Evolutionary conservation across 495 filamentous ascomycete species (phyloP).

Genomic region (Neurospora sp.): DNA sequence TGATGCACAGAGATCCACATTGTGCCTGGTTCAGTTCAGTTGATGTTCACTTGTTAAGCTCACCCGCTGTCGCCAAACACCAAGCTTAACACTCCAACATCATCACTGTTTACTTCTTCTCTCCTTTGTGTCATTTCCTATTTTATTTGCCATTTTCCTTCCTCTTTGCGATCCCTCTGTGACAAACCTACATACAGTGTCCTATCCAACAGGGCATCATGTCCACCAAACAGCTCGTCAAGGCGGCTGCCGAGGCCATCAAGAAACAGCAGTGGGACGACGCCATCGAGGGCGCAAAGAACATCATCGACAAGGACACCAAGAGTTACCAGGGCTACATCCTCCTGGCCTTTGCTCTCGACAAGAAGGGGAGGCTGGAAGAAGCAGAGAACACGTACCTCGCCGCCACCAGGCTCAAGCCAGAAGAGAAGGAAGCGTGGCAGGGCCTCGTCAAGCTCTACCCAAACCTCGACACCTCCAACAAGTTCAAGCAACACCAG

Average conservation of each 20-base stretch:
- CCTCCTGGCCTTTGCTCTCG: slow-evolving; percentile 70
- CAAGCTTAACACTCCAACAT: background rate
- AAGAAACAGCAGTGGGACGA: slow-evolving; percentile 70
- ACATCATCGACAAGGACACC: slow-evolving; percentile 57
- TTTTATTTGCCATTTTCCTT: background rate
- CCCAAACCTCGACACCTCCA: slow-evolving; percentile 53
- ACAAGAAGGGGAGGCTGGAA: slow-evolving; percentile 58
- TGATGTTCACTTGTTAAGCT: background rate
- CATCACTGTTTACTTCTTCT: background rate
- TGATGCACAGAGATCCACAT: background rate
- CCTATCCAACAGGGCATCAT: slow-evolving; percentile 18
- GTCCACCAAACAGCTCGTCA: slow-evolving; percentile 67
- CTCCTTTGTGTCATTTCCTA: background rate
- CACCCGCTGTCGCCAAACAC: background rate
- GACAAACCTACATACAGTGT: background rate
- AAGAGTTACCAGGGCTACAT: slow-evolving; percentile 76
- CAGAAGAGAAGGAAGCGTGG: slow-evolving; percentile 60
- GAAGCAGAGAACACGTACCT: slow-evolving; percentile 67
- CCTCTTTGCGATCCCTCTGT: background rate
- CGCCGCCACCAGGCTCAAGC: slow-evolving; percentile 52
- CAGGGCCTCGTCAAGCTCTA: slow-evolving; percentile 83
- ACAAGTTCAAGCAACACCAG: slow-evolving; percentile 64
- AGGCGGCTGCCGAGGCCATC: slow-evolving; percentile 69
- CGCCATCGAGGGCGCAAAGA: slow-evolving; percentile 56
- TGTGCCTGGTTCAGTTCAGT: background rate